phyloP scores from a whole-genome alignment of 2,329 filamentous ascomycete genomes.

The Cladophialophora carrionii region DNA sequence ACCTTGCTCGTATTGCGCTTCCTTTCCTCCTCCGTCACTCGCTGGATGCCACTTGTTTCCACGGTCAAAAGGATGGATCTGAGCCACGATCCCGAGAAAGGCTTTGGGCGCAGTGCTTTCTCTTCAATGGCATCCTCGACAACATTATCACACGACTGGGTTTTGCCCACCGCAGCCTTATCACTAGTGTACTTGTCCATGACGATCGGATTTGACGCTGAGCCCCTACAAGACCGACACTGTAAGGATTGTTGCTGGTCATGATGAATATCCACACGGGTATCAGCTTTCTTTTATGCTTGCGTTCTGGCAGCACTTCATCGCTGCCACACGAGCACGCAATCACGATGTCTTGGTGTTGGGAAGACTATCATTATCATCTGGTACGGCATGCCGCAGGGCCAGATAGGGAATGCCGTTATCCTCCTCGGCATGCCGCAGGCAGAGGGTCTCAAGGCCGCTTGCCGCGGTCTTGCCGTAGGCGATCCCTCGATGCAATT shows the following conservation, averaged over 20 bases:
- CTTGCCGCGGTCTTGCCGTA: slow-evolving; percentile 8
- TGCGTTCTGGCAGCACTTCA: neutral
- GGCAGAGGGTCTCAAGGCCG: neutral
- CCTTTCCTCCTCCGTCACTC: slow-evolving; percentile 12
- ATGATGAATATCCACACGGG: neutral
- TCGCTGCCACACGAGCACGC: neutral
- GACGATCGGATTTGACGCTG: neutral
- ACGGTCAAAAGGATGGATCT: slow-evolving; percentile 8
- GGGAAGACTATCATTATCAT: slow-evolving; percentile 1
- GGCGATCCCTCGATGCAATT: neutral
- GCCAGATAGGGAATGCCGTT: slow-evolving; percentile 2
- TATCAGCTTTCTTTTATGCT: slow-evolving; percentile 8
- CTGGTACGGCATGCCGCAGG: slow-evolving; percentile 1
- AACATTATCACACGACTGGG: slow-evolving; percentile 1
- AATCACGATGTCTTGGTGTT: neutral
- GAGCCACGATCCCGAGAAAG: slow-evolving; percentile 9
- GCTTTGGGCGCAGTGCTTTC: slow-evolving; percentile 3
- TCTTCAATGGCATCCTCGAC: slow-evolving; percentile 9
- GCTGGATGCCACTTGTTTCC: slow-evolving; percentile 14
- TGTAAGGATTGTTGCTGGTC: slow-evolving; percentile 3
- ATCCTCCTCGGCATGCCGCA: slow-evolving; percentile 10
- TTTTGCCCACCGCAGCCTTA: neutral
- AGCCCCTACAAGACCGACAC: neutral
- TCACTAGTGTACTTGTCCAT: slow-evolving; percentile 13
- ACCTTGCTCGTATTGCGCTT: slow-evolving; percentile 13